Base-by-base conservation (phyloP, 495 filamentous ascomycete species). In the Aspergillus homomorphus region DNA sequence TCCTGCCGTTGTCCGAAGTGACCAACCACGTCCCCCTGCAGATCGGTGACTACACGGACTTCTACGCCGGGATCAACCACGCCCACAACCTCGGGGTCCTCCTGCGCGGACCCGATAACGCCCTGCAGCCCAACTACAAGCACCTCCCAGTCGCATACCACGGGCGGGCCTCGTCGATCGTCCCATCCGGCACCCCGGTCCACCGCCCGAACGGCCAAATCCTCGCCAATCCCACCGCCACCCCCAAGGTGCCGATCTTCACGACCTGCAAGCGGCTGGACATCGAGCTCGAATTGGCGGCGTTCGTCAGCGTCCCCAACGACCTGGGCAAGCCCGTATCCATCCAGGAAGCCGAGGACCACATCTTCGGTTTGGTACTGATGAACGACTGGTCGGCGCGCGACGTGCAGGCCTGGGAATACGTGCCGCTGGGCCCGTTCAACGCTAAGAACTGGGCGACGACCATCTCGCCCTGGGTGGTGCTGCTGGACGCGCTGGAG, bases 31-130 rank as follows among this genome's bases (percentile, higher is more conserved):
- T 97, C 15, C 93, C 93, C 5, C 85, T 98, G 84, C 79, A 81
- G 30, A 91, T 96, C 54, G 89, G 90, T n/a, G 91, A 97, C 69
- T 98, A 98, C 73, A 95, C 93, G 14, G 93, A 98, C 73, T 98
- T 98, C 77, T 98, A 91, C 73, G 93, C 89, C n/a, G 93, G 93
- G 23, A 73, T 86, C 53, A 86, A 96, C 66, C 93, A 98, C 73
- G 93, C 93, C 42, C 88, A 84, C 75, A 88, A 89, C 55, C 81
- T 88, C n/a, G 87, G 90, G 1, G 79, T 80, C 21, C 76, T 97
- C 53, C 94, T 96, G 77, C 86, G 92, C n/a, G 91, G 91, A 0
- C 80, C 84, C 0, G 79, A 85, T 30, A 88, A 90, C 59, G 90
- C 91, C 0, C 76, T 98, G 18, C 90, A 95, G 71, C 86, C 88